These are phyloP conservation scores for Gaultheria prostrata DNA, from an alignment of 148 eudicot species.

Conservation along the genomic window DNA sequence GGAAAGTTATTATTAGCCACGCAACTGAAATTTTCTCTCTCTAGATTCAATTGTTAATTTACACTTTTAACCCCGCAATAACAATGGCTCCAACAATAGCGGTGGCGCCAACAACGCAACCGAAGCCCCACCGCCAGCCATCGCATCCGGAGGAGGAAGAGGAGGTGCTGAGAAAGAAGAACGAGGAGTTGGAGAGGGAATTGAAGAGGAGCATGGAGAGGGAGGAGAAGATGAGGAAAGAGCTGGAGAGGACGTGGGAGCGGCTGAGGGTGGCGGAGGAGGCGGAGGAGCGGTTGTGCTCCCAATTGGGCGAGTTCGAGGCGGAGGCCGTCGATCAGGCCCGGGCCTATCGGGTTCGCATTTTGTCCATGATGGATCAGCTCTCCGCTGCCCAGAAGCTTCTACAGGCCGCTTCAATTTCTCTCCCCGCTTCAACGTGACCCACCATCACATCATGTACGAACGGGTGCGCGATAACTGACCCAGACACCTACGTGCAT, in stretches of 20 bases:
- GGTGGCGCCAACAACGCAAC: not conserved
- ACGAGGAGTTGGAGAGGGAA: conserved; percentile 63
- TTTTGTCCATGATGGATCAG: conserved; percentile 45
- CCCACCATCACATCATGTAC: not conserved
- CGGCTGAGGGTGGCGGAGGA: conserved; percentile 67
- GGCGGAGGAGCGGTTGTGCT: conserved; percentile 72
- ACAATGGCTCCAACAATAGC: conserved; percentile 17
- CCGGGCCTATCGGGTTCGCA: conserved; percentile 36
- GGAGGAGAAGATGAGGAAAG: conserved; percentile 56
- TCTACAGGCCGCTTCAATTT: conserved; percentile 11
- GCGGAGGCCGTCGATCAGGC: conserved; percentile 65
- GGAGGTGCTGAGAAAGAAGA: conserved; percentile 34
- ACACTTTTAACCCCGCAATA: too few relatives aligned
- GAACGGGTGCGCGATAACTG: too few relatives aligned
- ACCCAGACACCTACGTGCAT: too few relatives aligned
- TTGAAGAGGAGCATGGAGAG: conserved; percentile 43
- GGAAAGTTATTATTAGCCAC: not conserved
- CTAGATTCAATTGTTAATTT: too few relatives aligned
- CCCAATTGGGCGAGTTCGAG: conserved; percentile 67
- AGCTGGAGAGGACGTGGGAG: conserved; percentile 33
- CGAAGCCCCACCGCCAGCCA: not conserved
- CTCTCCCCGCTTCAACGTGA: conserved; percentile 2
- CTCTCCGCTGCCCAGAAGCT: conserved; percentile 38
- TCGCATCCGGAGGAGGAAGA: not conserved
- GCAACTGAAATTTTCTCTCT: not conserved